Evolutionary conservation across 2,329 filamentous ascomycete genomes (phyloP).

Genomic region (Pseudogymnoascus sp.): DNA sequence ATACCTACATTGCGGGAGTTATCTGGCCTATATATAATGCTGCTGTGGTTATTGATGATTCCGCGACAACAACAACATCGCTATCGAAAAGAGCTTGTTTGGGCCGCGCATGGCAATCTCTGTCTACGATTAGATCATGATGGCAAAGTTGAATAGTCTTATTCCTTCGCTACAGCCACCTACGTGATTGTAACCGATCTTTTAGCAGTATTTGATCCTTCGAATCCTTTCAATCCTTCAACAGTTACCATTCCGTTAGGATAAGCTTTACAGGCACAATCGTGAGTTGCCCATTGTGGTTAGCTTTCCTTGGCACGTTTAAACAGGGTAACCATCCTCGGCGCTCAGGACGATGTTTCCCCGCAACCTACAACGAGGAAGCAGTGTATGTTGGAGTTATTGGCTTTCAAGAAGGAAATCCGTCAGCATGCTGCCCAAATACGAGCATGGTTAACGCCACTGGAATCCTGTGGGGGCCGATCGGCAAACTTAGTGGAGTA

Average conservation of each 20-base stretch:
- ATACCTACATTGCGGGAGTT: not conserved
- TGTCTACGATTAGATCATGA: not conserved
- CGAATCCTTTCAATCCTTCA: not conserved
- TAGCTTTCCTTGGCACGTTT: not conserved
- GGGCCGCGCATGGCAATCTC: not conserved
- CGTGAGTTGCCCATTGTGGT: not conserved
- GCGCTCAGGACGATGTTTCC: too few species aligned
- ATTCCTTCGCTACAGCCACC: not conserved
- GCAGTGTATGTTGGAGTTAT: not conserved
- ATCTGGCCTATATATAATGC: too few species aligned
- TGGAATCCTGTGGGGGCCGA: not conserved
- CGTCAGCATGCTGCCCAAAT: too few species aligned
- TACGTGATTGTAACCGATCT: not conserved
- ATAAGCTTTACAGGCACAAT: not conserved
- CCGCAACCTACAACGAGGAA: too few species aligned
- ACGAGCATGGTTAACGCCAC: not conserved
- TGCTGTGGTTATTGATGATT: too few species aligned
- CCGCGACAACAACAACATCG: not conserved
- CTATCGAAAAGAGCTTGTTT: not conserved
- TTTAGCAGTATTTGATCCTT: not conserved
- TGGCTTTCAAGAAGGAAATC: not conserved
- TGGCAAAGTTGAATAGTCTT: not conserved
- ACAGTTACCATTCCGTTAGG: not conserved
- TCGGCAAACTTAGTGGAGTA: not conserved
- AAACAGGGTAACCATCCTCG: not conserved